These are phyloP conservation scores for Sporisorium scitamineum DNA, from an alignment of 1,284 basidiomycete species.

Conservation along the genomic window DNA sequence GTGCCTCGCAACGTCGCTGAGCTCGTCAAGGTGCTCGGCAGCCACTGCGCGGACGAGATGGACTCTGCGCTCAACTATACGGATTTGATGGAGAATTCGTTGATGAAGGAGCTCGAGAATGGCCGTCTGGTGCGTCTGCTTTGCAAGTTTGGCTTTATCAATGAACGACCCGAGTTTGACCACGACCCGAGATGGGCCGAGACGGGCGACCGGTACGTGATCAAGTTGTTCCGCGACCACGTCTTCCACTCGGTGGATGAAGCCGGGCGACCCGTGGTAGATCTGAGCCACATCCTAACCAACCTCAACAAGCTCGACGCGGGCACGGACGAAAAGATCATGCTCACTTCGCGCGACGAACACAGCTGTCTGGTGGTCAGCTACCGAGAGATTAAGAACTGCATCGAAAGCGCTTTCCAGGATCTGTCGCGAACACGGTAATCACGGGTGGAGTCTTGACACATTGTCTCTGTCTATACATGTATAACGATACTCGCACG, in stretches of 20 bases:
- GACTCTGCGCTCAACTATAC: conserved; percentile 82
- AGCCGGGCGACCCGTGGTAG: conserved; percentile 87
- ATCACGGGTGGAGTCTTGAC: background rate
- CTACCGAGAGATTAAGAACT: conserved; percentile 79
- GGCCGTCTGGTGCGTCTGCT: conserved; percentile 90
- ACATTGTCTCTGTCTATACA: background rate
- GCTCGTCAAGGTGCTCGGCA: conserved; percentile 82
- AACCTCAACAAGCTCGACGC: conserved; percentile 79
- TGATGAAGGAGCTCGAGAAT: conserved; percentile 94
- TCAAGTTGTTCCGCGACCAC: conserved; percentile 98
- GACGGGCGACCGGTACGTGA: conserved; percentile 95
- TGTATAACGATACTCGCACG: conserved; percentile 20
- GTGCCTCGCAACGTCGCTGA: conserved; percentile 78
- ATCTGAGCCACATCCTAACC: conserved; percentile 71
- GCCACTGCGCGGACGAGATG: conserved; percentile 81
- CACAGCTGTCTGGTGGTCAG: conserved; percentile 96
- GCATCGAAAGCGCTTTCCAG: conserved; percentile 63
- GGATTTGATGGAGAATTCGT: conserved; percentile 85
- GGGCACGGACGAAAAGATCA: conserved; percentile 90
- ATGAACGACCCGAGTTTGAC: conserved; percentile 98
- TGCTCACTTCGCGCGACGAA: conserved; percentile 93
- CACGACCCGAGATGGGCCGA: conserved; percentile 96
- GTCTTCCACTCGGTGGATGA: conserved; percentile 98
- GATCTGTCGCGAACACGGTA: conserved; percentile 54
- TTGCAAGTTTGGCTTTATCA: conserved; percentile 97